These are phyloP conservation scores for Noccaea caerulescens DNA, from an alignment of 345 rosid genomes.

Conservation along the genomic window DNA sequence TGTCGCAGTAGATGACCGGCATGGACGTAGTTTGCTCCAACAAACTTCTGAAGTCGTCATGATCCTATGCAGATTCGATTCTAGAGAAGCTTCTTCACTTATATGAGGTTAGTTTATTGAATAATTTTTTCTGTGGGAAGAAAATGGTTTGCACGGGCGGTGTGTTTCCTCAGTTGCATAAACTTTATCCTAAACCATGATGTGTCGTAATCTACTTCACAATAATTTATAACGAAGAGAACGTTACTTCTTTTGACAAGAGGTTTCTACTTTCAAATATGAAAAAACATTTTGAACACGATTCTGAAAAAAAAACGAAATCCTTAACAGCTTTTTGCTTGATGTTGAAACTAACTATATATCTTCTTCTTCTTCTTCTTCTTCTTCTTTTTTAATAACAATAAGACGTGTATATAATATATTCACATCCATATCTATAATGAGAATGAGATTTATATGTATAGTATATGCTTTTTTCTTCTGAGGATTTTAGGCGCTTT, in stretches of 20 bases:
- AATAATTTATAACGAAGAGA: background rate
- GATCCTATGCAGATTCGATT: conserved; percentile 46
- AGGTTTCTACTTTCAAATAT: conserved; percentile 9
- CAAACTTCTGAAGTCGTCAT: too few relatives aligned
- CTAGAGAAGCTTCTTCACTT: conserved; percentile 49
- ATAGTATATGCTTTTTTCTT: conserved; percentile 22
- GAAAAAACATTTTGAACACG: conserved; percentile 1
- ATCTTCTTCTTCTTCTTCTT: background rate
- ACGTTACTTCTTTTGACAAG: conserved; percentile 17
- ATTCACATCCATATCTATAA: conserved; percentile 40
- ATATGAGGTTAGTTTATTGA: background rate
- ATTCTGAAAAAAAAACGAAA: background rate
- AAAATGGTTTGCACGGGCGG: conserved; percentile 32
- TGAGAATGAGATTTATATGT: conserved; percentile 14
- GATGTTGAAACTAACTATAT: conserved; percentile 26
- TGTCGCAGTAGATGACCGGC: too few relatives aligned
- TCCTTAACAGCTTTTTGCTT: background rate
- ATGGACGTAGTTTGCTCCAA: too few relatives aligned
- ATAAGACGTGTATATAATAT: conserved; percentile 32
- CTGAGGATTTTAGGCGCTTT: background rate
- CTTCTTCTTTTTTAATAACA: conserved; percentile 9
- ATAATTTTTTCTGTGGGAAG: conserved; percentile 34
- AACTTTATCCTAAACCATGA: too few relatives aligned
- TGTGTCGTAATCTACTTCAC: too few relatives aligned
- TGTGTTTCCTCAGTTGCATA: conserved; percentile 23